Conservation (phyloP, 345 rosid genomes). For the Aquilaria malaccensis region DNA sequence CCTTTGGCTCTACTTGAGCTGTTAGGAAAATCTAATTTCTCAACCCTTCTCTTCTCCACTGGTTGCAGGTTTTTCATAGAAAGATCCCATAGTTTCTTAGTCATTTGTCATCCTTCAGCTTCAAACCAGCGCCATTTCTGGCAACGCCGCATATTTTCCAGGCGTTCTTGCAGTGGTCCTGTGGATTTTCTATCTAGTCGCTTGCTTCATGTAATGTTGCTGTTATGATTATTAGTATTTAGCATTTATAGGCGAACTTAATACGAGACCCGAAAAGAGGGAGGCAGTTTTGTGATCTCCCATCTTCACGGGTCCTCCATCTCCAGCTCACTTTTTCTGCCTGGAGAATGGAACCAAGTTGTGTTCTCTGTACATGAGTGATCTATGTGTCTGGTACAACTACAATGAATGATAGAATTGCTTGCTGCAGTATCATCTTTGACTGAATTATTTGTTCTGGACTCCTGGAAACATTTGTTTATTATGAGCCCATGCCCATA, state of each 20-base stretch:
- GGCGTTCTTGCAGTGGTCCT: slow-evolving; percentile 22
- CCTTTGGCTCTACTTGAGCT: not conserved
- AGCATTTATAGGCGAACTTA: no score
- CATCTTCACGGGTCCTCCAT: slow-evolving; percentile 30
- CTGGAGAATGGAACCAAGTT: slow-evolving; percentile 22
- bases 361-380: slow-evolving; percentile 14
- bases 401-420: no score
- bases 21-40: slow-evolving; percentile 5
- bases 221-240: no score
- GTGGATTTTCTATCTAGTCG: not conserved
- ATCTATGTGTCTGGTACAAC: no score
- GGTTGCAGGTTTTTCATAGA: slow-evolving; percentile 37
- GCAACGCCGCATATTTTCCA: slow-evolving; percentile 42
- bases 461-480: no score
- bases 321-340: slow-evolving; percentile 41
- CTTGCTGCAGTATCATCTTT: no score
- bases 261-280: slow-evolving; percentile 23
- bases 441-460: no score
- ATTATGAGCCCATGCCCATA: no score
- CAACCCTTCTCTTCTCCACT: slow-evolving; percentile 5
- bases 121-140: slow-evolving; percentile 10
- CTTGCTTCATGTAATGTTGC: no score
- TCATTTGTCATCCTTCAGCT: not conserved
- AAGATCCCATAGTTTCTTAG: slow-evolving; percentile 25
- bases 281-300: slow-evolving; percentile 71